Evolutionary conservation across 192 early-diverging fungal genomes (phyloP), one percentile per base, ranked within the genome.

Genomic region (Podila verticillata): DNA sequence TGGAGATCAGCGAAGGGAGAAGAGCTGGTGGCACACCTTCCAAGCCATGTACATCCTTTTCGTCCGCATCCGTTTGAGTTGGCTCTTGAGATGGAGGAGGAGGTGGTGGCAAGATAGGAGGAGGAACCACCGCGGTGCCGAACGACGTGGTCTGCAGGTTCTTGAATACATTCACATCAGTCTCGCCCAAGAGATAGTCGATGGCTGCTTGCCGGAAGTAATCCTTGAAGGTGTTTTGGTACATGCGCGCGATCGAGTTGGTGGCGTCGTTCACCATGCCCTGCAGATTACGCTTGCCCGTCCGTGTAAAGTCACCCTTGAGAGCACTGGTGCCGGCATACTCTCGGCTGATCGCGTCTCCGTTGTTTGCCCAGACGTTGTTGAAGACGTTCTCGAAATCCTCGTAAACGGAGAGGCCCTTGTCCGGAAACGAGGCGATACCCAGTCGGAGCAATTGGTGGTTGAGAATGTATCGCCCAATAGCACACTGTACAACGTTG

Each of bases 291-390:
- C 93, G 86, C 65, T 92, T 92, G 28, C 93, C 93, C 7, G 90
- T 91, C 72, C 93, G 75, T 7, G 92, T 94, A 70, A 91, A 94
- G 67, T 94, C 93, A 8, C 92, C 91, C 63, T 93, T 93, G 73
- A 94, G 82, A 4, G 93, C 92, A 72, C 89, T 91, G 2, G 93
- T 94, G 8, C 93, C 93, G 15, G 93, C 91, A 74, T 93, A 93
- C 83, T 92, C 91, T 30, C 89, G 77, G 72, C 90, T 91, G 36
- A 94, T 93, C 30, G 86, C 89, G 77, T 94, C 93, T 26, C 93
- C 93, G 64, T 92, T 94, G 78, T 94, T 93, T 7, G 93, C 93
- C 93, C 93, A 94, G 17, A 90, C 89, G 61, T 90, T 73, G 64
- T 90, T 92, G 59, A 94, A 90, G 54, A 86, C 84, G 28, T 81